These are phyloP conservation scores for Pseudozyma pruni DNA, from an alignment of 1,284 basidiomycete species.

Conservation along the genomic window DNA sequence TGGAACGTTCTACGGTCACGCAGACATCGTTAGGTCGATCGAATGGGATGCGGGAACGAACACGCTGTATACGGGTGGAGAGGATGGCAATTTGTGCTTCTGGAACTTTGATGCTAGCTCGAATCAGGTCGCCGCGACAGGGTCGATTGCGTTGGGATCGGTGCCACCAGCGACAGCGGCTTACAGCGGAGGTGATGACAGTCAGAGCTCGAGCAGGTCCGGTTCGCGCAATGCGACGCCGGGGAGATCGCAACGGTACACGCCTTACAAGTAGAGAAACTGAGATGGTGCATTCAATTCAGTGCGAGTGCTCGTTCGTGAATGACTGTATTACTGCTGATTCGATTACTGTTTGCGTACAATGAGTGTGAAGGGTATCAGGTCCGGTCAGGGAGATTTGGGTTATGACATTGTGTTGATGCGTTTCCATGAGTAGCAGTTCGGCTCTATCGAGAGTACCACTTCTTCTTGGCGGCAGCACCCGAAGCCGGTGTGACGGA, in stretches of 20 bases:
- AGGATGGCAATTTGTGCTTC: constrained; percentile 56
- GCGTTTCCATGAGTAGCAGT: no score
- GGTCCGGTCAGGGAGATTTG: neutral
- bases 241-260: constrained; percentile 25
- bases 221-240: constrained; percentile 27
- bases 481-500: constrained; percentile 4
- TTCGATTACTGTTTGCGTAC: neutral
- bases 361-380: constrained; percentile 10
- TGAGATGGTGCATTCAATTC: no score
- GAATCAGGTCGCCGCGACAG: neutral
- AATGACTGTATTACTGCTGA: constrained; percentile 4
- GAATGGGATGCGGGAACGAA: constrained; percentile 37
- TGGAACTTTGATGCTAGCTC: constrained; percentile 35
- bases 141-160: constrained; percentile 11
- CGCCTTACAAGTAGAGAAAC: constrained; percentile 33
- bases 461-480: constrained; percentile 25
- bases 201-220: constrained; percentile 9
- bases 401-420: no score
- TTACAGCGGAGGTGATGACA: constrained; percentile 1
- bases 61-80: constrained; percentile 55
- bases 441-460: constrained; percentile 8
- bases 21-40: constrained; percentile 56
- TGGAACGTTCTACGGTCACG: constrained; percentile 44
- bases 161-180: constrained; percentile 1
- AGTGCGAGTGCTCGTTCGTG: no score